Percentiles rank a stretch among this genome's conserved stretches.
Conservation (phyloP, 2,329 filamentous ascomycete species). For the Clonostachys sp. region DNA sequence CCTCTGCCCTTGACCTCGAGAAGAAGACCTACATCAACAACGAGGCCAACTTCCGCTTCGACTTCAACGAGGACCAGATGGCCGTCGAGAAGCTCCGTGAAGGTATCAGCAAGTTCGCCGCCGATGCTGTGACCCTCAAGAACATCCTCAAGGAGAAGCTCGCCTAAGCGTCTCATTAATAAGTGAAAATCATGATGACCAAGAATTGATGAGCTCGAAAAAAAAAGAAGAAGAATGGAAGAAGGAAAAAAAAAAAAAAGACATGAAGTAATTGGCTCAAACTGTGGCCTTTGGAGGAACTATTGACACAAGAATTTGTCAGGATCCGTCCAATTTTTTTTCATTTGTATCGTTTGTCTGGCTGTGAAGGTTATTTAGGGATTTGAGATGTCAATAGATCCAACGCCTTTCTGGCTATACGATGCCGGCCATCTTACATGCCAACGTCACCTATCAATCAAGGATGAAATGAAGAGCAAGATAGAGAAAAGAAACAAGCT, state of each 20-base stretch:
- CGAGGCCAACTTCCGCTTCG: conserved; percentile 91
- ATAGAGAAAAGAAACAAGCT: no score
- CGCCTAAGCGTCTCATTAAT: neutral
- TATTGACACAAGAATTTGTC: no score
- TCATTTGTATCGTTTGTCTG: no score
- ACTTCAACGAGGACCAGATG: conserved; percentile 99
- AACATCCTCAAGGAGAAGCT: conserved; percentile 82
- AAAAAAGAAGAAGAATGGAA: neutral
- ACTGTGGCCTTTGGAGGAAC: no score
- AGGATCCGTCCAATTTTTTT: no score
- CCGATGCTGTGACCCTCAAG: conserved; percentile 93
- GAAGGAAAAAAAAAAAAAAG: neutral
- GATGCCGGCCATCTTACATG: no score
- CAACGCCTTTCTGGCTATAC: no score
- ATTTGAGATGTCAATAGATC: no score
- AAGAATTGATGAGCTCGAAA: neutral
- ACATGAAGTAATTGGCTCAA: conserved; percentile 2
- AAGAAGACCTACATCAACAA: conserved; percentile 89
- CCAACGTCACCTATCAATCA: no score
- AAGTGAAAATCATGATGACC: neutral
- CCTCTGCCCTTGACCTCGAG: conserved; percentile 67
- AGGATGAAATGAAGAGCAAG: no score
- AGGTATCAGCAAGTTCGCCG: conserved; percentile 99
- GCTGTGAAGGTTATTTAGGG: no score
- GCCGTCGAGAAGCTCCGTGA: conserved; percentile 98